phyloP scores from a whole-genome alignment of 108 stramenopile genomes.

The Discostella stelligeroides region DNA sequence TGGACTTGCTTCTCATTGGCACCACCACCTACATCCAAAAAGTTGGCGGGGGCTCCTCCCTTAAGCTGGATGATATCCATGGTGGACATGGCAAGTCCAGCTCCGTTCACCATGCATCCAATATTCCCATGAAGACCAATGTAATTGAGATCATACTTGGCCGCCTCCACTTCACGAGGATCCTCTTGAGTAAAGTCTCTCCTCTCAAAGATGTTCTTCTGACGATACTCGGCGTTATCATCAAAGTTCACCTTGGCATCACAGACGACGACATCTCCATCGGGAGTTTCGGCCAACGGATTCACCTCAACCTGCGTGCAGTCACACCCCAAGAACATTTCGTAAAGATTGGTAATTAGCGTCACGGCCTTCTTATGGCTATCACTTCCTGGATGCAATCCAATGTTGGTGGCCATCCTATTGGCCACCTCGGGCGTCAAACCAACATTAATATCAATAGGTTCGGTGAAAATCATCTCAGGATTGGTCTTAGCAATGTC shows the following conservation, averaged over 20 bases:
- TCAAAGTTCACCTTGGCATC: constrained; percentile 93
- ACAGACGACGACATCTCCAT: constrained; percentile 76
- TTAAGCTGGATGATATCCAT: constrained; percentile 88
- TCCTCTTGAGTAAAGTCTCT: constrained; percentile 86
- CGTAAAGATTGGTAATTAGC: constrained; percentile 73
- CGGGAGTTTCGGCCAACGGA: constrained; percentile 81
- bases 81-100: constrained; percentile 89
- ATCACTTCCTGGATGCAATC: constrained; percentile 41
- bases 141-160: constrained; percentile 80
- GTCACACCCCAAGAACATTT: constrained; percentile 76
- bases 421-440: constrained; percentile 58
- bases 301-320: constrained; percentile 88
- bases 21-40: constrained; percentile 80
- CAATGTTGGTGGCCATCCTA: constrained; percentile 50
- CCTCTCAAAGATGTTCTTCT: constrained; percentile 62
- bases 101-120: constrained; percentile 92
- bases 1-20: constrained; percentile 57
- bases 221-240: constrained; percentile 89
- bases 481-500: constrained; percentile 82
- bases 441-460: constrained; percentile 66
- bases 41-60: constrained; percentile 83
- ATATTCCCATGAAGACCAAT: constrained; percentile 85
- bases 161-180: constrained; percentile 79
- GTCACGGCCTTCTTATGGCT: constrained; percentile 43
- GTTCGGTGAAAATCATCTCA: constrained; percentile 71